Base-by-base conservation (phyloP, 2,329 filamentous ascomycete species). In the Fusarium sp. region DNA sequence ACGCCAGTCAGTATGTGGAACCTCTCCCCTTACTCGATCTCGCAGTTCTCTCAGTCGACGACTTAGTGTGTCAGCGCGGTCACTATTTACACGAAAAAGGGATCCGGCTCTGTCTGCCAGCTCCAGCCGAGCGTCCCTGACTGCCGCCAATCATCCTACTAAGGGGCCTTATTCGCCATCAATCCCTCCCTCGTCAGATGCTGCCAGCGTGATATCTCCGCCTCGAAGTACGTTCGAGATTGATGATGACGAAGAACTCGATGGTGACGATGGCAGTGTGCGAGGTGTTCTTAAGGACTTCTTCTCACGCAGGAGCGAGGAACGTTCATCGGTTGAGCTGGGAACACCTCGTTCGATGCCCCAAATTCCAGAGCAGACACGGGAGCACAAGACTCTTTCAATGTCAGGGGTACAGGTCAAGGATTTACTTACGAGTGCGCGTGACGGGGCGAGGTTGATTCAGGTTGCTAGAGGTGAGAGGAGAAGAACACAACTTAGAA, bases 401-500 rank as follows among this genome's bases (percentile, higher is more conserved):
- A 75, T 60, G 52, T 73, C 73, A 44, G 73, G 73, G 12, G 69
- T 65, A 8, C 74, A 76, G 43, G 68, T 77, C 57, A 76, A 65
- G 45, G 73, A 62, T 8, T 44, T 79, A 18, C 43, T 79, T 46
- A 59, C 68, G 15, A 75, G 68, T 25, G 74, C 76, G 8, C 70
- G 70, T 20, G 75, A 75, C 5, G 71, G 64, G 12, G 67, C 72
- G 46, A 72, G 30, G 32, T 58, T 68, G 47, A 63, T 76, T 4
- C 66, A 75, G 49, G 51, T 49, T 11, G 51, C 68, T 6, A 76
- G 73, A 43, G 74, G 75, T 18, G 80, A 83, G 54, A 77, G 75
- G 66, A 74, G 79, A 63, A 74, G 79, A 24, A 77, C 78, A 34
- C 76, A 78, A 25, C 66, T 84, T 49, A 79, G 79, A 70, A 78